Evolutionary conservation across 2,329 filamentous ascomycete species (phyloP), one percentile per base, ranked within the genome.

Genomic region (Diaporthe humulicola): DNA sequence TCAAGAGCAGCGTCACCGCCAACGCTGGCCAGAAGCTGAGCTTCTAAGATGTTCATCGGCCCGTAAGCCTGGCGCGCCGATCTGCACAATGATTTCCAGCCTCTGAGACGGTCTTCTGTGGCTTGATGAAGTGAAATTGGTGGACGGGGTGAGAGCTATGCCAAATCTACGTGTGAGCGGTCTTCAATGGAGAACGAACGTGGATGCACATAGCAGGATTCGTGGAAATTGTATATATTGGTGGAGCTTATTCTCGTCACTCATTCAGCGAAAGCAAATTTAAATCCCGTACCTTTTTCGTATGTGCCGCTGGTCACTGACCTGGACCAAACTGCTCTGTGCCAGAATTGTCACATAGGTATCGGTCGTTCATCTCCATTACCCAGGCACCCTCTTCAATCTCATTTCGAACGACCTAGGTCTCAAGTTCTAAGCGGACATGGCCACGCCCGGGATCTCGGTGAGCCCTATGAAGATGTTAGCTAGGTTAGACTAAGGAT

Each of bases 1-100:
- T 90, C 72, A 85, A 87, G 81, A 81, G 79, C 60, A 82, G 84
- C 33, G 85, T 90, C 67, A 78, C 79, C 17, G 80, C 80, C 72
- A 82, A 75, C 56, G 85, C 85, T 52, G 85, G 85, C 50, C 81
- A 84, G 79, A 86, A 80, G 33, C 80, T 86, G 19, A 79, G 74
- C 67, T 78, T 84, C 73, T 84, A 83, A 75, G 50, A 33, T 50
- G 40, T 1, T 28, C 2, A 14, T 14, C n/a, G 52, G 1, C 12
- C 5, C 6, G n/a, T 42, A 15, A 1, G 4, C n/a, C 57, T 40
- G n/a, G 57, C 2, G 7, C 40, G 57, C 22, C 22, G 33, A 8
- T 17, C 12, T 40, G 57, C 33, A 40, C 19, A 25, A 17, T n/a
- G n/a, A 0, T 4, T n/a, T n/a, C 22, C 25, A 12, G 22, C 19